Evolutionary conservation across 257 asterid genomes (phyloP), one percentile per base, ranked within the genome.

Genomic region (Linaria vulgaris): DNA sequence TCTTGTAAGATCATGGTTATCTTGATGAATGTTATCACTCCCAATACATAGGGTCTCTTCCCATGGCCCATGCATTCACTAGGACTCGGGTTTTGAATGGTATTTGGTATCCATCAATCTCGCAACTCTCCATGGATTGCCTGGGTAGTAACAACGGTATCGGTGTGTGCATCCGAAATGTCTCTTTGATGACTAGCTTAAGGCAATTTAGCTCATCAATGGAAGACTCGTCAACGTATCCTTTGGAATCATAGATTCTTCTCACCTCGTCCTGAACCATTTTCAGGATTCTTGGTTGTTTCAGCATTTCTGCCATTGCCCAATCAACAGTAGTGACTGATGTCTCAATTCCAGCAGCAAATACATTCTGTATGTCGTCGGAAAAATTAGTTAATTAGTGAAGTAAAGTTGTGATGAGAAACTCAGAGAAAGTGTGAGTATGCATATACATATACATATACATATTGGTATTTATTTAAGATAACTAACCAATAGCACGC

Each of bases 181-280:
- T 58, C 59, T 58, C 72, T 37, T 68, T 68, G 41, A 68, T 48
- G 5, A 67, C 66, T 16, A 51, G 19, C 24, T 68, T 68, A 5
- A 67, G 66, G 59, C 47, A 56, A 12, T 43, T 67, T 13, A 67
- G n/a, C 12, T 63, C 51, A 13, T 70, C 43, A 1, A 61, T 9
- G 30, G 7, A 22, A 24, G 24, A 25, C 38, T 64, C 69, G 21
- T 51, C 39, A n/a, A 51, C 61, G 23, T 10, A 5, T 16, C 37
- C 23, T 0, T 21, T 19, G 34, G n/a, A n/a, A n/a, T n/a, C n/a
- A n/a, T 61, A 70, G 19, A 53, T 70, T 21, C 10, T 9, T 62
- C 82, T 70, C 48, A 66, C 61, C 49, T 73, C 74, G 4, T 16
- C 65, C 45, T 69, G 76, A 30, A 74, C 76, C 41, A n/a, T 73